Percentiles rank a stretch among this genome's conserved stretches.
Conservation (phyloP, 1,284 basidiomycete genomes). For the Tilletia walkeri region DNA sequence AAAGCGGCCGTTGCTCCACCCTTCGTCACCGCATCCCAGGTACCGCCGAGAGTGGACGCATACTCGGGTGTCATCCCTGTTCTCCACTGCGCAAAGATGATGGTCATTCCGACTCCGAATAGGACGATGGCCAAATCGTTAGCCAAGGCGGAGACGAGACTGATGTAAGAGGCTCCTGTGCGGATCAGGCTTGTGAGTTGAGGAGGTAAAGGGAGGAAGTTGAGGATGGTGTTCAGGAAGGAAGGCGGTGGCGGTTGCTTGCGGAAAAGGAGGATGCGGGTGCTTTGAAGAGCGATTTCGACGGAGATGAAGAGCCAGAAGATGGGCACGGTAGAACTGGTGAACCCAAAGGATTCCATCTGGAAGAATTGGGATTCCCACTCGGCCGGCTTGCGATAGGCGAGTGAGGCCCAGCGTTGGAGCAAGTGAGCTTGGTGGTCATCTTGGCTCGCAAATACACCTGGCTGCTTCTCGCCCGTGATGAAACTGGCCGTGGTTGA, state of each 20-base stretch:
- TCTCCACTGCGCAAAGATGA: conserved; percentile 1
- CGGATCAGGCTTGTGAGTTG: conserved; percentile 1
- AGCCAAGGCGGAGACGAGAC: conserved; percentile 3
- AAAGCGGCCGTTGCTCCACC: background rate
- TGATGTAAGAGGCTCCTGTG: conserved; percentile 11
- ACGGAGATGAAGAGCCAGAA: conserved; percentile 53
- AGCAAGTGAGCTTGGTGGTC: conserved; percentile 18
- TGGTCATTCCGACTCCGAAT: conserved; percentile 16
- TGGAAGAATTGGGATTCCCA: conserved; percentile 22
- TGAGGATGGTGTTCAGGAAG: conserved; percentile 10
- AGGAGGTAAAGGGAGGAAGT: background rate
- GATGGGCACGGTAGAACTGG: conserved; percentile 29
- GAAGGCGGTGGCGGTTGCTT: background rate
- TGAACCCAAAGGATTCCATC: conserved; percentile 16
- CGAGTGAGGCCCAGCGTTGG: conserved; percentile 42
- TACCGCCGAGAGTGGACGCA: background rate
- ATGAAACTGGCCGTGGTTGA: background rate
- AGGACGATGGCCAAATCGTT: conserved; percentile 15
- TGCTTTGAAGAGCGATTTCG: conserved; percentile 42
- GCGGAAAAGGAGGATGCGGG: conserved; percentile 32
- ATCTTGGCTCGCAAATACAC: background rate
- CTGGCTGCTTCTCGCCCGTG: background rate
- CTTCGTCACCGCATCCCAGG: background rate
- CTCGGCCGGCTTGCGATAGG: conserved; percentile 29
- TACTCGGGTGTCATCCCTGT: conserved; percentile 8